Percentiles rank a stretch among this genome's conserved stretches.
Conservation (phyloP, 2,329 filamentous ascomycete species). For the Colletotrichum neosansevieriae region DNA sequence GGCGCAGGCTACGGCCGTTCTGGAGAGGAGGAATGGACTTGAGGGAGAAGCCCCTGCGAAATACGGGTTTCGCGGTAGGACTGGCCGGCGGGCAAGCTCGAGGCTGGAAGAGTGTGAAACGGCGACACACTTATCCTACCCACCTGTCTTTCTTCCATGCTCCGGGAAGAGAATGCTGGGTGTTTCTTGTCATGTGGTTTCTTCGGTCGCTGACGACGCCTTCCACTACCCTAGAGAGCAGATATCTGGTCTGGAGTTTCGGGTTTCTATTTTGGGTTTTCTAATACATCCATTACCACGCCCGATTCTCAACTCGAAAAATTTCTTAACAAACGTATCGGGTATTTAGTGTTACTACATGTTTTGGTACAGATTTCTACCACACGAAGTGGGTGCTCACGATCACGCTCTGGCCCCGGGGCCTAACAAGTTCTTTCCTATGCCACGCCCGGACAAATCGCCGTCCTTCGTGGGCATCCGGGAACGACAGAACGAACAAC, state of each 20-base stretch:
- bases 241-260: conserved; percentile 62
- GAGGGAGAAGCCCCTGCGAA: not conserved
- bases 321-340: not conserved
- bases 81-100: conserved; percentile 4
- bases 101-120: conserved; percentile 15
- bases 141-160: not conserved
- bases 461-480: conserved; percentile 48
- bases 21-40: not conserved
- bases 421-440: conserved; percentile 45
- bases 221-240: conserved; percentile 50
- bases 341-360: conserved; percentile 12
- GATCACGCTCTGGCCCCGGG: conserved; percentile 13
- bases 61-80: not conserved
- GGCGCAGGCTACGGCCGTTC: too few species aligned
- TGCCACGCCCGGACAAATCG: conserved; percentile 59
- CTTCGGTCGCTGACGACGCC: conserved; percentile 33
- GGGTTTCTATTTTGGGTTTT: conserved; percentile 54
- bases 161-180: conserved; percentile 27
- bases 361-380: conserved; percentile 23
- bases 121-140: conserved; percentile 12
- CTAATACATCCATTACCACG: conserved; percentile 52
- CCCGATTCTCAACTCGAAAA: too few species aligned
- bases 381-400: conserved; percentile 37
- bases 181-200: conserved; percentile 30
- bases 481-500: conserved; percentile 51